Evolutionary conservation across 768 basidiomycete species (phyloP), one percentile per base, ranked within the genome.

Genomic region (Crassisporium funariophilum): DNA sequence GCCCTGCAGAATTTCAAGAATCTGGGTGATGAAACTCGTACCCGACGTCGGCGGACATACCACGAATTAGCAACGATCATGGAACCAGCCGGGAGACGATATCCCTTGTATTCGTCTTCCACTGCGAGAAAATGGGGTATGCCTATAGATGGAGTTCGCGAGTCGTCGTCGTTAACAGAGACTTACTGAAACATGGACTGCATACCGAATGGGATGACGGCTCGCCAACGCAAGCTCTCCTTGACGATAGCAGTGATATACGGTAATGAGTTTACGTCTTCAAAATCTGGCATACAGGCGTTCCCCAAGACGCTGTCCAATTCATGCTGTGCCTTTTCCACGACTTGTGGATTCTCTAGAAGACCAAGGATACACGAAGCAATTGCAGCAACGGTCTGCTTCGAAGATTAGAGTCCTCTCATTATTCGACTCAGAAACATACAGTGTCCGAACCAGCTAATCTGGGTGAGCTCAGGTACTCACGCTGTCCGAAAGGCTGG

Each of bases 231-330:
- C 9, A 69, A 35, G 0, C 56, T 42, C 36, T 70, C 67, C 44
- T 60, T 61, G 5, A 54, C 45, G 13, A 70, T 56, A 11, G 68
- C 70, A 12, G 61, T 61, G 25, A 66, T 60, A 38, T 66, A 70
- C 8, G 68, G 68, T 8, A 72, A 33, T 5, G 50, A 44, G 12
- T 53, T 41, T 49, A 57, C 44, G 25, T 70, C 69, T 0, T 56
- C 52, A 38, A 67, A 61, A 16, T 59, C 57, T 0, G 73, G 73
- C 7, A 74, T 52, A 34, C 59, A 49, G 13, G 62, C 62, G 1
- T 51, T 44, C n/a, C 64, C 59, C 7, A 71, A 38, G n/a, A 70
- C 62, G 12, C 55, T 19, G 44, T 71, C 73, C 2, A 75, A 50
- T 36, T 73, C 66, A 5, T 40, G 51, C 46, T 71, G 70, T 3